Percentiles rank a stretch among this genome's conserved stretches.
Evolutionary conservation across 495 filamentous ascomycete species (phyloP).

Genomic region (Tetracladium setigerum): DNA sequence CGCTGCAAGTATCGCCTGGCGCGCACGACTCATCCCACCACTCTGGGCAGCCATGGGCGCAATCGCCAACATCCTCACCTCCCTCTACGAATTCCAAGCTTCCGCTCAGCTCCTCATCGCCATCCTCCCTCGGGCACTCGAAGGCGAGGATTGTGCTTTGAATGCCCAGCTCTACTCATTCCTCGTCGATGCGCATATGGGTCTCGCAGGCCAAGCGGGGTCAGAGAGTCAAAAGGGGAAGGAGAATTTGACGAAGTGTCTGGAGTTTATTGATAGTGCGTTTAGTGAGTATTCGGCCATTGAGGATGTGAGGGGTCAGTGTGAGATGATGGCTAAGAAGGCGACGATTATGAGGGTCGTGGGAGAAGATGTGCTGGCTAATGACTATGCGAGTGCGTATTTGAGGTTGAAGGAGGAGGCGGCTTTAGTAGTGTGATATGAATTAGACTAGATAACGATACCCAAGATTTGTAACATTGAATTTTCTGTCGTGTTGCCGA

Average conservation of each 20-base stretch:
- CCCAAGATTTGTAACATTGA: slow-evolving; percentile 4
- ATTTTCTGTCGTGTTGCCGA: too few species aligned
- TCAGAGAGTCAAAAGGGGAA: slow-evolving; percentile 27
- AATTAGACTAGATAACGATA: slow-evolving; percentile 12
- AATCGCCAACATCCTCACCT: slow-evolving; percentile 60
- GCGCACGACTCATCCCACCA: slow-evolving; percentile 59
- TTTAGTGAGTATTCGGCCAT: slow-evolving; percentile 58
- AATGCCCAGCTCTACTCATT: slow-evolving; percentile 62
- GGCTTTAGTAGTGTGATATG: slow-evolving; percentile 6
- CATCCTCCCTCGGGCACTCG: slow-evolving; percentile 75
- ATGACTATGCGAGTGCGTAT: slow-evolving; percentile 69
- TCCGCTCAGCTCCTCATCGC: slow-evolving; percentile 59
- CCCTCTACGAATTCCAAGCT: slow-evolving; percentile 67
- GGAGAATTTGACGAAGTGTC: slow-evolving; percentile 55
- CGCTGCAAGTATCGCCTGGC: slow-evolving; percentile 69
- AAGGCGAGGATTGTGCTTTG: slow-evolving; percentile 59
- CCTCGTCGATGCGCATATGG: slow-evolving; percentile 81
- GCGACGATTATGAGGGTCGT: slow-evolving; percentile 69
- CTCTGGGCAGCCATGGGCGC: slow-evolving; percentile 73
- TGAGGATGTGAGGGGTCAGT: slow-evolving; percentile 67
- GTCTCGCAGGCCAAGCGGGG: slow-evolving; percentile 55
- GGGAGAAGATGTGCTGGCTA: slow-evolving; percentile 62
- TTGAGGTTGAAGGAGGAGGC: slow-evolving; percentile 46
- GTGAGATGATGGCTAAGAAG: slow-evolving; percentile 82
- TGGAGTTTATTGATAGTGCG: slow-evolving; percentile 61